Evolutionary conservation across 2,329 filamentous ascomycete species (phyloP).

Genomic region (Pseudogymnoascus sp.): DNA sequence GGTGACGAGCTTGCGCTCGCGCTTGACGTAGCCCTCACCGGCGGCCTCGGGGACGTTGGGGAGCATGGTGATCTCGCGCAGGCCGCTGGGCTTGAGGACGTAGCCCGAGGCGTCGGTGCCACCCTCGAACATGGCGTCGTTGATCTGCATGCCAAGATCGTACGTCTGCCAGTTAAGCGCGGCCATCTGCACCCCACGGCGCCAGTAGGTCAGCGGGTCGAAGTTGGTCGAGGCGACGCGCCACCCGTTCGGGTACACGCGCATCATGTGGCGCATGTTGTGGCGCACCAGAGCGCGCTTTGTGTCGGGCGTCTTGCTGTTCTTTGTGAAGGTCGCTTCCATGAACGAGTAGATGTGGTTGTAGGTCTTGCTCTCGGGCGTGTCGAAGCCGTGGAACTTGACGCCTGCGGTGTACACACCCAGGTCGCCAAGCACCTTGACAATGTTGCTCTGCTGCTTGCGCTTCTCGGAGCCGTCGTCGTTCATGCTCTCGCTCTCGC

Average conservation of each 20-base stretch:
- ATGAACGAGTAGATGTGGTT: conserved; percentile 96
- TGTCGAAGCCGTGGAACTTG: conserved; percentile 76
- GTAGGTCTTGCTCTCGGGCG: conserved; percentile 69
- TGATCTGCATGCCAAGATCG: conserved; percentile 90
- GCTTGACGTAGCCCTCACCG: conserved; percentile 48
- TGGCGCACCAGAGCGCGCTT: conserved; percentile 78
- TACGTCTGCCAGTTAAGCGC: conserved; percentile 98
- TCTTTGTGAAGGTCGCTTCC: conserved; percentile 76
- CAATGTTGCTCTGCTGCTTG: conserved; percentile 71
- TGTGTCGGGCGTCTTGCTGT: conserved; percentile 65
- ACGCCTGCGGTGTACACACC: conserved; percentile 68
- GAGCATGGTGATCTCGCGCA: conserved; percentile 61
- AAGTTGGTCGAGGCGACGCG: conserved; percentile 88
- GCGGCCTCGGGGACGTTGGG: conserved; percentile 43
- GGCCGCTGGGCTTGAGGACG: conserved; percentile 81
- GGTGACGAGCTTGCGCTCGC: conserved; percentile 70
- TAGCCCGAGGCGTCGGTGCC: conserved; percentile 83
- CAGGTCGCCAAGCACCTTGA: conserved; percentile 71
- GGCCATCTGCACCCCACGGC: conserved; percentile 93
- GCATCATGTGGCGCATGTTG: conserved; percentile 86
- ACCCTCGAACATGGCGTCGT: conserved; percentile 94
- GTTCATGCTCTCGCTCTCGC: conserved; percentile 68
- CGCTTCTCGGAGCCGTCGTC: conserved; percentile 42
- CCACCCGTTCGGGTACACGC: conserved; percentile 80
- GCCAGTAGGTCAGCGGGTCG: conserved; percentile 88